phyloP scores from a whole-genome alignment of 306 rosid genomes.

The Prinsepia uniflora region DNA sequence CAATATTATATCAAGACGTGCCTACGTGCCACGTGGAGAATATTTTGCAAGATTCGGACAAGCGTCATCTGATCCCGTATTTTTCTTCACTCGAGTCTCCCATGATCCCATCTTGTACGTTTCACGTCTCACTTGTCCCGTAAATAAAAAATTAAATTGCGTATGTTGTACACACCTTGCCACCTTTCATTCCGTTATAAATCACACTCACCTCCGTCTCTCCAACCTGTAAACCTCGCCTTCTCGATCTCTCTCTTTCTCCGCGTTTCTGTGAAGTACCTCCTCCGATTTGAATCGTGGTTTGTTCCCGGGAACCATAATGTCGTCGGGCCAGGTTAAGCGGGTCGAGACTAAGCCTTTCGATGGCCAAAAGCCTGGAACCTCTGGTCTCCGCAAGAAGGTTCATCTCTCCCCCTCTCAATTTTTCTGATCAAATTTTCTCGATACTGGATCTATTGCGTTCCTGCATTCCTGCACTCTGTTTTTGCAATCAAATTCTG shows the following conservation, averaged over 20 bases:
- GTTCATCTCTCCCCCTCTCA: conserved; percentile 18
- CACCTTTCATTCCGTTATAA: conserved; percentile 13
- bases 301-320: neutral
- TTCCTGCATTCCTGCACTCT: conserved; percentile 2
- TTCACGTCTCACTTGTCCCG: neutral
- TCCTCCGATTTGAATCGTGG: conserved; percentile 11
- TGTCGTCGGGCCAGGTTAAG: conserved; percentile 66
- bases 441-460: conserved; percentile 5
- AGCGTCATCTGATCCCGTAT: neutral
- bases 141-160: neutral
- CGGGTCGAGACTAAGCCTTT: conserved; percentile 57
- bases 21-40: neutral
- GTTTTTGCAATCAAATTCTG: neutral
- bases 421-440: neutral
- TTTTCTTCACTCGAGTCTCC: neutral
- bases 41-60: neutral
- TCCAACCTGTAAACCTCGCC: neutral
- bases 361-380: conserved; percentile 99
- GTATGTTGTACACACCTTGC: neutral
- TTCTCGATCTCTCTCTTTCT: neutral
- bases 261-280: neutral
- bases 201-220: neutral
- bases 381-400: conserved; percentile 99
- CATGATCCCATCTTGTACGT: neutral
- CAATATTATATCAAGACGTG: neutral